A percentile compares a stretch with the other conserved stretches of the same genome.
Evolutionary conservation across 345 rosid genomes (phyloP).

Genomic region (Camelina laxa): DNA sequence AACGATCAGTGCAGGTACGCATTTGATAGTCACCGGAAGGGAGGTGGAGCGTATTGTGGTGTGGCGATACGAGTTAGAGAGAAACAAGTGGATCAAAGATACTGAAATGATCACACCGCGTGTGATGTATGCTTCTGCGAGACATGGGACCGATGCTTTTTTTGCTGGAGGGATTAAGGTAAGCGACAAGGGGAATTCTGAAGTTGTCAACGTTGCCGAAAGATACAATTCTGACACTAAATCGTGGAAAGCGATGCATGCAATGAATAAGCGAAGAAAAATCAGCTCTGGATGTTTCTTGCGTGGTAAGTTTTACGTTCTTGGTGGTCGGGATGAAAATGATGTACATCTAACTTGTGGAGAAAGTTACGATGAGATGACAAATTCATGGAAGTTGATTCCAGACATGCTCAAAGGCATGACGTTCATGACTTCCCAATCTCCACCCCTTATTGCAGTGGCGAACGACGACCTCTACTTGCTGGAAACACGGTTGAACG

Average conservation of each 20-base stretch:
- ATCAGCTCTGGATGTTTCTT: not conserved
- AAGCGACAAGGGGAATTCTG: not conserved
- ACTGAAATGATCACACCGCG: not conserved
- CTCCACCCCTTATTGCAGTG: not conserved
- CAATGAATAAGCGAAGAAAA: not conserved
- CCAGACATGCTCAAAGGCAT: not conserved
- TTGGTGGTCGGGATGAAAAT: not conserved
- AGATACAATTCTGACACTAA: not conserved
- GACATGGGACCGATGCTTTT: not conserved
- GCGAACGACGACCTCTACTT: not conserved
- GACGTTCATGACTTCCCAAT: not conserved
- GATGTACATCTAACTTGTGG: not conserved
- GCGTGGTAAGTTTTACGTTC: not conserved
- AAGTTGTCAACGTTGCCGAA: not conserved
- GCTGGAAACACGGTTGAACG: not conserved
- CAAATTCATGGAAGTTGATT: not conserved
- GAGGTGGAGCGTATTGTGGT: not conserved
- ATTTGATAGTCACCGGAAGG: conserved; percentile 18
- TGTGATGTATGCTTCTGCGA: not conserved
- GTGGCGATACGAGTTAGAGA: not conserved
- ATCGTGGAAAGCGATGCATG: not conserved
- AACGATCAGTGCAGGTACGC: conserved; percentile 68
- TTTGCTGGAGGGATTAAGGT: not conserved
- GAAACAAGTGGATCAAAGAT: not conserved
- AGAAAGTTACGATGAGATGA: not conserved